Percentiles rank a stretch among this genome's conserved stretches.
Conservation (phyloP, 2,329 filamentous ascomycete genomes). For the Fusarium hostae region DNA sequence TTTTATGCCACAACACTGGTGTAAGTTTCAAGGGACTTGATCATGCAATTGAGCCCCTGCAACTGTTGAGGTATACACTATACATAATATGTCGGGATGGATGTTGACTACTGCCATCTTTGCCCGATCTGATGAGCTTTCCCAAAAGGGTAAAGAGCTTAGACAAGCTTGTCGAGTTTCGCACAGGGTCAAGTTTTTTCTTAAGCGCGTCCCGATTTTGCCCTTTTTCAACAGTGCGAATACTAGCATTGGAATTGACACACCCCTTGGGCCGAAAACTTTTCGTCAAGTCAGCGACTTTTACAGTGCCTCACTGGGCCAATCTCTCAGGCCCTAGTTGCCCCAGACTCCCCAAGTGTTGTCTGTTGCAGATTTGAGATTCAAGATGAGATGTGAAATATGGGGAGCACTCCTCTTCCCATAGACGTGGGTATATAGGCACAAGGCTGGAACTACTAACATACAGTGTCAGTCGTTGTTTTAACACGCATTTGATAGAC, state of each 20-base stretch:
- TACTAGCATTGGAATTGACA: background rate
- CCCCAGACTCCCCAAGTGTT: constrained; percentile 24
- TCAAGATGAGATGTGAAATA: constrained; percentile 28
- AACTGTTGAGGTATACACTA: background rate
- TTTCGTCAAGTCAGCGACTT: constrained; percentile 33
- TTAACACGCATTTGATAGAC: constrained; percentile 15
- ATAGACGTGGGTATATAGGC: constrained; percentile 21
- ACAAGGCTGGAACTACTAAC: constrained; percentile 14
- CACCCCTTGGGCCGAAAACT: constrained; percentile 42
- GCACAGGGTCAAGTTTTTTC: constrained; percentile 28
- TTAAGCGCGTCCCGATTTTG: constrained; percentile 41
- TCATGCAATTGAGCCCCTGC: constrained; percentile 19
- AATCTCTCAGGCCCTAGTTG: constrained; percentile 33
- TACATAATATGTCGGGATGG: background rate
- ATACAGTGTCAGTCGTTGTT: constrained; percentile 18
- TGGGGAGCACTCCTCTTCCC: constrained; percentile 13
- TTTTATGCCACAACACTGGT: background rate
- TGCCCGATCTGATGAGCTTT: constrained; percentile 28
- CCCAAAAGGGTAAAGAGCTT: constrained; percentile 44
- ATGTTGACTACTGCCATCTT: background rate
- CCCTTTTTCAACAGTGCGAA: constrained; percentile 9
- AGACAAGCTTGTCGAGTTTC: constrained; percentile 30
- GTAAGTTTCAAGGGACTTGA: background rate
- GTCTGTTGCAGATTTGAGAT: constrained; percentile 10
- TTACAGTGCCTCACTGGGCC: background rate